phyloP scores from a whole-genome alignment of 768 basidiomycete genomes.

The Panus rudis region DNA sequence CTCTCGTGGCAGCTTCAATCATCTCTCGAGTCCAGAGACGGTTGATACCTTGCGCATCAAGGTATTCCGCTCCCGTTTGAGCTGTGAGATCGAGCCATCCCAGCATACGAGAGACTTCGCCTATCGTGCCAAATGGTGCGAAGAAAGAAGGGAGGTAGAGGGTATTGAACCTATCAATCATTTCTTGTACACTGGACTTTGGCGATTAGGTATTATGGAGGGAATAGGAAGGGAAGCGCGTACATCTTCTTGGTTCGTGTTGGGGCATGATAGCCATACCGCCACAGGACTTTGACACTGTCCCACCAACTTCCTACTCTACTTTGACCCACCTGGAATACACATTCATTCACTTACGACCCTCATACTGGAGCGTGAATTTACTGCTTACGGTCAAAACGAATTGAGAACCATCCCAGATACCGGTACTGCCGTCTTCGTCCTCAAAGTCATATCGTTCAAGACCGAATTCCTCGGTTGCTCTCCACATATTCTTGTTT shows the following conservation, averaged over 20 bases:
- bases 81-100: slow-evolving; percentile 44
- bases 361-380: neutral
- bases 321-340: slow-evolving; percentile 28
- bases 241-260: slow-evolving; percentile 49
- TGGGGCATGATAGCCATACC: slow-evolving; percentile 66
- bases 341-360: no score
- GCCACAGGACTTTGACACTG: slow-evolving; percentile 64
- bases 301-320: slow-evolving; percentile 54
- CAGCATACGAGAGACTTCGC: slow-evolving; percentile 45
- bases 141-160: slow-evolving; percentile 46
- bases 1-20: slow-evolving; percentile 72
- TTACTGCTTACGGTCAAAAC: slow-evolving; percentile 47
- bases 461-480: slow-evolving; percentile 74
- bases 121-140: slow-evolving; percentile 58
- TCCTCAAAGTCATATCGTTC: slow-evolving; percentile 41
- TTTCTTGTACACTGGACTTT: slow-evolving; percentile 45
- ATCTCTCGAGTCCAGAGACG: slow-evolving; percentile 62
- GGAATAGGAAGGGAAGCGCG: slow-evolving; percentile 12
- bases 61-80: slow-evolving; percentile 50
- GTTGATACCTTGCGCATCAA: slow-evolving; percentile 46
- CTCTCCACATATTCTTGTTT: slow-evolving; percentile 69
- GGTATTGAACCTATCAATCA: slow-evolving; percentile 44
- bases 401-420: slow-evolving; percentile 82
- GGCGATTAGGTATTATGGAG: neutral
- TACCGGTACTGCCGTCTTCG: slow-evolving; percentile 45